phyloP scores from a whole-genome alignment of 208 protist genomes.

The Tritrichomonas musculus region DNA sequence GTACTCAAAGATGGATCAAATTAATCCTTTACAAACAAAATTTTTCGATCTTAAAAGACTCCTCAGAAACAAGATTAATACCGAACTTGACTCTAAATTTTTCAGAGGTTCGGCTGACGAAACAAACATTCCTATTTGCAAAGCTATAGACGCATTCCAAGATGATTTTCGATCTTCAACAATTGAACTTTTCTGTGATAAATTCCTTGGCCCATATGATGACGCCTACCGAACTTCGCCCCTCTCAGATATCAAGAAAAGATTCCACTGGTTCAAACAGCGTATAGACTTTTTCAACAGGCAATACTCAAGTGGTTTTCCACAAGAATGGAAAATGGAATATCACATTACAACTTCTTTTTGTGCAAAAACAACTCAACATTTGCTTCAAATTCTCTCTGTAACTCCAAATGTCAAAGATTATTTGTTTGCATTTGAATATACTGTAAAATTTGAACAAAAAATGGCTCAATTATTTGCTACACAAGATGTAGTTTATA shows the following conservation, averaged over 20 bases:
- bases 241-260: background rate
- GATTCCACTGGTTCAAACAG: slow-evolving; percentile 22
- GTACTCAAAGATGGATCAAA: background rate
- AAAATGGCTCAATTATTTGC: background rate
- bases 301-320: background rate
- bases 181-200: background rate
- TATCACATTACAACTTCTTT: background rate
- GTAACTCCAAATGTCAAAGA: background rate
- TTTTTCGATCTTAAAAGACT: background rate
- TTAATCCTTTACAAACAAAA: background rate
- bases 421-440: background rate
- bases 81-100: background rate
- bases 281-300: background rate
- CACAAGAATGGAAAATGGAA: background rate
- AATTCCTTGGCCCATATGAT: background rate
- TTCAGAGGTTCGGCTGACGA: background rate
- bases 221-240: background rate
- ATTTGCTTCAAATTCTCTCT: background rate
- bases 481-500: background rate
- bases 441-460: slow-evolving; percentile 9
- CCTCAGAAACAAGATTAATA: background rate
- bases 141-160: background rate
- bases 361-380: background rate
- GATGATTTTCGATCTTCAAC: background rate
- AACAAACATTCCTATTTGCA: background rate